Base-by-base conservation (phyloP, 345 rosid genomes). In the Cardamine occulta region DNA sequence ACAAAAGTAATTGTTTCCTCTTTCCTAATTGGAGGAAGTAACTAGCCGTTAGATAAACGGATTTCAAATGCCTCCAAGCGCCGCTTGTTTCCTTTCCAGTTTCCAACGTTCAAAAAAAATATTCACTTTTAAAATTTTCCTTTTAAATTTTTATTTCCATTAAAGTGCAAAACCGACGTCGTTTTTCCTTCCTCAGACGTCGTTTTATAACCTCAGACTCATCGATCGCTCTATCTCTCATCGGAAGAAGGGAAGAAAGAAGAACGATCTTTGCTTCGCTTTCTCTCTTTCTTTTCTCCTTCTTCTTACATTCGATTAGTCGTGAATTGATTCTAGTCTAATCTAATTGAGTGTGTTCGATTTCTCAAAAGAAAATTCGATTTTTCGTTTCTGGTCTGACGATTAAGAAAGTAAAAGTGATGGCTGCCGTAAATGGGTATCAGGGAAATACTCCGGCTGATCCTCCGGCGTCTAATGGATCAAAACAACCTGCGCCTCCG, bases 341-440 rank as follows among this genome's bases (percentile, higher is more conserved):
- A 52, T 13, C 70, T 8, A 26, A 26, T 51, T n/a, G 58, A 21
- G 49, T 48, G 23, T 47, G 1, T 47, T 51, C n/a, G 60, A 49
- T 60, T 60, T 48, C 39, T 7, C 4, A 6, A 8, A 15, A 48
- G 52, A 48, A 8, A 26, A 42, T 26, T 66, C 51, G 39, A 32
- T 31, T 34, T 37, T 65, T 34, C 13, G 56, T 31, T 42, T 44
- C 31, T 53, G 48, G 17, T 66, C n/a, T 23, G 44, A 65, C 19
- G 31, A 66, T 51, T 37, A 17, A 37, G 76, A 68, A 75, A 24
- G 6, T 15, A 53, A 69, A 73, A 69, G 73, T 37, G 42, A 86
- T 89, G 96, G 93, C 88, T 8, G 48, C 91, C 5, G 83, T 84
- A n/a, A 90, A 91, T 73, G 87, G 84, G 42, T 86, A 87, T 77